phyloP scores from a whole-genome alignment of 1,284 basidiomycete genomes.

The Irpex rosettiformis region DNA sequence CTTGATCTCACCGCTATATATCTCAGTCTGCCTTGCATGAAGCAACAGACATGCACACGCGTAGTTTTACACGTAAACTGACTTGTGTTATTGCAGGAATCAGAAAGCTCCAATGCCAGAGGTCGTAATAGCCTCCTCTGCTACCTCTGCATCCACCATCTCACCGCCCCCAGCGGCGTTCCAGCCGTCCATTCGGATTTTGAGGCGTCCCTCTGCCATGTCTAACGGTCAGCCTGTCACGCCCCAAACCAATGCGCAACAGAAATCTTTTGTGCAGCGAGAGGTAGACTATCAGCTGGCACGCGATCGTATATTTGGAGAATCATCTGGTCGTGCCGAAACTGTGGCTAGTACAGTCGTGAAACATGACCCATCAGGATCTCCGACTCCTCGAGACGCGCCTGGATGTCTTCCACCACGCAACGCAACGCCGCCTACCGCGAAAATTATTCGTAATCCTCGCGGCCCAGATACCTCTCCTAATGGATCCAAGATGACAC shows the following conservation, averaged over 20 bases:
- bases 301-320: constrained; percentile 35
- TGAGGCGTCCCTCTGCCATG: constrained; percentile 31
- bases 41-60: neutral
- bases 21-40: neutral
- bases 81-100: constrained; percentile 32
- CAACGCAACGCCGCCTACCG: neutral
- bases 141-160: constrained; percentile 16
- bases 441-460: constrained; percentile 18
- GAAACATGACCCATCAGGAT: neutral
- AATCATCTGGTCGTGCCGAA: neutral
- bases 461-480: constrained; percentile 7
- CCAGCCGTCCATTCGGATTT: constrained; percentile 34
- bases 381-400: neutral
- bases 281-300: constrained; percentile 38
- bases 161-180: constrained; percentile 34
- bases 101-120: constrained; percentile 43
- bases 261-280: constrained; percentile 31
- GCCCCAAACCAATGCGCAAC: constrained; percentile 13
- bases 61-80: constrained; percentile 10
- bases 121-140: constrained; percentile 35
- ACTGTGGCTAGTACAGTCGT: neutral
- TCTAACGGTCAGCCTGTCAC: constrained; percentile 15
- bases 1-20: neutral
- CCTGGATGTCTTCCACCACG: neutral
- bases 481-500: neutral